Conservation (phyloP, 192 early-diverging fungal genomes). For the Anaeromyces robustus region DNA sequence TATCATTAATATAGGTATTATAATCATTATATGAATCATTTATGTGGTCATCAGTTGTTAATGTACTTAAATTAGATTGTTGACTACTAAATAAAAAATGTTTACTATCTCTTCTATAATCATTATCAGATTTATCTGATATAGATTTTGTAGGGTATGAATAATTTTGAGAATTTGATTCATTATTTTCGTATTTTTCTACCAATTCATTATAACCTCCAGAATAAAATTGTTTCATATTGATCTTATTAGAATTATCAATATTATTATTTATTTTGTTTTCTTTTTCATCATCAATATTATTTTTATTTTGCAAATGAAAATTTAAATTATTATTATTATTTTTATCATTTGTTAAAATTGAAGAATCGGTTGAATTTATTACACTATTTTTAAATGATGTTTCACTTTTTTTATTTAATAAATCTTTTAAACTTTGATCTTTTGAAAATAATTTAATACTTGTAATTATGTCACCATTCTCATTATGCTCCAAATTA, state of each 20-base stretch:
- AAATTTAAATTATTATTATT: not conserved
- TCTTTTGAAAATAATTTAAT: not conserved
- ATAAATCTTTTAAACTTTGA: not conserved
- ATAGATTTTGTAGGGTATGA: not conserved
- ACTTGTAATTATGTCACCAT: not conserved
- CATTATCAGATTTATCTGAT: not conserved
- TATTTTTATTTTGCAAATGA: too few relatives aligned
- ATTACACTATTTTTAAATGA: not conserved
- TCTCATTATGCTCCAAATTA: not conserved
- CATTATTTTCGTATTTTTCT: not conserved
- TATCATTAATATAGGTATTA: not conserved
- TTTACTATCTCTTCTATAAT: not conserved
- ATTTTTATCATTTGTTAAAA: too few relatives aligned
- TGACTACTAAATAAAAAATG: not conserved
- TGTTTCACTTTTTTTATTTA: not conserved
- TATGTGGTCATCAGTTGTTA: not conserved
- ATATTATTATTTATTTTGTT: not conserved
- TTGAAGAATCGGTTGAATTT: too few relatives aligned
- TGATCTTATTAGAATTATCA: not conserved
- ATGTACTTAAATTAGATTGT: not conserved
- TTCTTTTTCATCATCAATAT: not conserved
- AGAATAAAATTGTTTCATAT: too few relatives aligned
- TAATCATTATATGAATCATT: not conserved
- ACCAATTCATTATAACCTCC: too few relatives aligned
- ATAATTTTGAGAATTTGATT: not conserved